These are phyloP conservation scores for Royoungia palumana DNA, from an alignment of 768 basidiomycete genomes.

Conservation along the genomic window DNA sequence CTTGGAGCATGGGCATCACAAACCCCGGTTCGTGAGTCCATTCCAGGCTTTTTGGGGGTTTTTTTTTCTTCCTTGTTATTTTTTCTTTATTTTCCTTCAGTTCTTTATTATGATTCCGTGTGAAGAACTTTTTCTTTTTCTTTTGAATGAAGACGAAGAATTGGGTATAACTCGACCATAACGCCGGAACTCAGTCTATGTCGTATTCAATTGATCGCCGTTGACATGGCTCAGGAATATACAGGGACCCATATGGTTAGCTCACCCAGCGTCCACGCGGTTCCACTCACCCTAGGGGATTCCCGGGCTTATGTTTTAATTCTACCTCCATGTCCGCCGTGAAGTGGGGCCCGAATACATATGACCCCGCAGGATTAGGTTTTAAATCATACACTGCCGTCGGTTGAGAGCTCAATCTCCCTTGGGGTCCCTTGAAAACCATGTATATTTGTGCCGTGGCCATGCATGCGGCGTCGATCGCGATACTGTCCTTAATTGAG, in stretches of 20 bases:
- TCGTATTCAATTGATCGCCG: slow-evolving; percentile 37
- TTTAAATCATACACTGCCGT: slow-evolving; percentile 20
- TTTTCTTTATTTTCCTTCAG: slow-evolving; percentile 19
- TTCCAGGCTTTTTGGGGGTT: slow-evolving; percentile 3
- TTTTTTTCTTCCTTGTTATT: slow-evolving; percentile 21
- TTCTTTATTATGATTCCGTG: slow-evolving; percentile 9
- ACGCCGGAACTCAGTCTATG: slow-evolving; percentile 26
- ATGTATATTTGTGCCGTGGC: slow-evolving; percentile 15
- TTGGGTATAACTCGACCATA: no score
- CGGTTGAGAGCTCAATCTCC: slow-evolving; percentile 57
- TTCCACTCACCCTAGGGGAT: slow-evolving; percentile 18
- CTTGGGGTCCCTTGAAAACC: slow-evolving; percentile 39
- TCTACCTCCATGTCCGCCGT: slow-evolving; percentile 7
- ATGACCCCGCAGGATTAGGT: slow-evolving; percentile 16
- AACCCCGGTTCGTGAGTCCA: background rate
- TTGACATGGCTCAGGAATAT: slow-evolving; percentile 29
- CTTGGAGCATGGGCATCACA: slow-evolving; percentile 7
- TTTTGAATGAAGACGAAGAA: slow-evolving; percentile 5
- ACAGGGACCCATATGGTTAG: slow-evolving; percentile 31
- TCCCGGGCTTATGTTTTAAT: slow-evolving; percentile 12
- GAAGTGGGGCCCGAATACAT: slow-evolving; percentile 6
- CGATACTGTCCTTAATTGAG: slow-evolving; percentile 27
- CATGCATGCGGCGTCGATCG: slow-evolving; percentile 29
- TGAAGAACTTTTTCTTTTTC: slow-evolving; percentile 17
- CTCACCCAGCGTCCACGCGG: slow-evolving; percentile 22